Conservation (phyloP, 2,329 filamentous ascomycete genomes). For the Aspergillus sp. region DNA sequence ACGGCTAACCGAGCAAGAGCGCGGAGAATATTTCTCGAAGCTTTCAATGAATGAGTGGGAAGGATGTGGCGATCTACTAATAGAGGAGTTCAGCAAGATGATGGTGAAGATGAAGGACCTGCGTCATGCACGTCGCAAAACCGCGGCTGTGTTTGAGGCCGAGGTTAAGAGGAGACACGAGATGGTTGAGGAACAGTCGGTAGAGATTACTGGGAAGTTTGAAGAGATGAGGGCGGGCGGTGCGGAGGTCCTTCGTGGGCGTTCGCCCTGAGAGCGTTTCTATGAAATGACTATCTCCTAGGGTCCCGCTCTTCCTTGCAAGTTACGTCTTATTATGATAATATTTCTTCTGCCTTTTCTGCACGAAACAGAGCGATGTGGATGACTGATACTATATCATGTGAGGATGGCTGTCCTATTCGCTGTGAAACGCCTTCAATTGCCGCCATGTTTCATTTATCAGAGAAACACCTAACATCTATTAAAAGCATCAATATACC, state of each 20-base stretch:
- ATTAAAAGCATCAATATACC: slow-evolving; percentile 14
- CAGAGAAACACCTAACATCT: background rate
- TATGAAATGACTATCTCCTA: background rate
- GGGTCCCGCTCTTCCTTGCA: background rate
- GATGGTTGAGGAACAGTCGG: slow-evolving; percentile 50
- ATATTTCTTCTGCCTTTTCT: background rate
- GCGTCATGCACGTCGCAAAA: slow-evolving; percentile 54
- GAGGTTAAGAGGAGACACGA: slow-evolving; percentile 57
- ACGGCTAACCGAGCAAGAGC: slow-evolving; percentile 38
- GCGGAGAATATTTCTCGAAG: slow-evolving; percentile 52
- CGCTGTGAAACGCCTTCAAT: background rate
- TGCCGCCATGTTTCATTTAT: background rate
- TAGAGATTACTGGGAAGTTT: slow-evolving; percentile 51
- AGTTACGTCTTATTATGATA: background rate
- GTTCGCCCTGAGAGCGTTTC: slow-evolving; percentile 22
- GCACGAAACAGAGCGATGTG: background rate
- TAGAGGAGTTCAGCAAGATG: slow-evolving; percentile 54
- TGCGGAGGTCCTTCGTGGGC: slow-evolving; percentile 51
- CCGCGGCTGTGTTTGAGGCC: slow-evolving; percentile 54
- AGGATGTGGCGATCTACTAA: slow-evolving; percentile 61
- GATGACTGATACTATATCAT: background rate
- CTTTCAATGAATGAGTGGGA: slow-evolving; percentile 60
- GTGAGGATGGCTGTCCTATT: background rate
- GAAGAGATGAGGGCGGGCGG: slow-evolving; percentile 57
- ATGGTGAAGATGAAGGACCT: slow-evolving; percentile 53